These are phyloP conservation scores for Diaporthe eres DNA, from an alignment of 2,329 filamentous ascomycete species.

Conservation along the genomic window DNA sequence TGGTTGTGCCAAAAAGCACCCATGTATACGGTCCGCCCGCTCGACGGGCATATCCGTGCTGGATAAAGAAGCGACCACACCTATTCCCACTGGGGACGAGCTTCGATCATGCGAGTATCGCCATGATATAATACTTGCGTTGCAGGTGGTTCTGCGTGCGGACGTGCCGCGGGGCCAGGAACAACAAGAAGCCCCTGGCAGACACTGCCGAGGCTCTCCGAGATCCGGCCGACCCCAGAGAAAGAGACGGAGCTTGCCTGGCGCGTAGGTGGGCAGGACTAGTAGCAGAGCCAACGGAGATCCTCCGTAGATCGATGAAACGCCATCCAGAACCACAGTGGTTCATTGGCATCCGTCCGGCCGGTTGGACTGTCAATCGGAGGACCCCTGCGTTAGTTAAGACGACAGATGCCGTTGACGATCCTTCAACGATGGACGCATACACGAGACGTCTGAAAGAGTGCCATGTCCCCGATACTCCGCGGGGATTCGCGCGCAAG, in stretches of 20 bases:
- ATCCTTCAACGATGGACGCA: background rate
- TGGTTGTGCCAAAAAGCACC: background rate
- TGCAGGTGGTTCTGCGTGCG: too few relatives aligned
- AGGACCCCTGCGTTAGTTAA: slow-evolving; percentile 25
- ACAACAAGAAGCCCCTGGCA: background rate
- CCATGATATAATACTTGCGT: background rate
- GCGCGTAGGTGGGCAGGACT: background rate
- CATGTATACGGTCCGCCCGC: slow-evolving; percentile 1
- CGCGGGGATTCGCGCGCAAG: background rate
- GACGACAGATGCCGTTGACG: background rate
- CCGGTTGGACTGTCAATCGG: slow-evolving; percentile 26
- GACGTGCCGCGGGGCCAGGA: background rate
- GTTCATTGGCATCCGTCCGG: slow-evolving; percentile 15
- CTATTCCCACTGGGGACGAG: background rate
- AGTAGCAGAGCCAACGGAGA: slow-evolving; percentile 8
- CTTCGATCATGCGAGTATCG: background rate
- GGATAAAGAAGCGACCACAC: background rate
- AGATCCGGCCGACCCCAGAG: slow-evolving; percentile 19
- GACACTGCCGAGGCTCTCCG: slow-evolving; percentile 17
- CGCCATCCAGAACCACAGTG: slow-evolving; percentile 8
- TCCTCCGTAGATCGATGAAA: slow-evolving; percentile 32
- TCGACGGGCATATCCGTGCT: background rate
- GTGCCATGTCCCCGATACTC: background rate
- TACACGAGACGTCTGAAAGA: background rate
- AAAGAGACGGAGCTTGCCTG: background rate